phyloP scores from a whole-genome alignment of 2,329 filamentous ascomycete species.

The Hypoxylon sp. region DNA sequence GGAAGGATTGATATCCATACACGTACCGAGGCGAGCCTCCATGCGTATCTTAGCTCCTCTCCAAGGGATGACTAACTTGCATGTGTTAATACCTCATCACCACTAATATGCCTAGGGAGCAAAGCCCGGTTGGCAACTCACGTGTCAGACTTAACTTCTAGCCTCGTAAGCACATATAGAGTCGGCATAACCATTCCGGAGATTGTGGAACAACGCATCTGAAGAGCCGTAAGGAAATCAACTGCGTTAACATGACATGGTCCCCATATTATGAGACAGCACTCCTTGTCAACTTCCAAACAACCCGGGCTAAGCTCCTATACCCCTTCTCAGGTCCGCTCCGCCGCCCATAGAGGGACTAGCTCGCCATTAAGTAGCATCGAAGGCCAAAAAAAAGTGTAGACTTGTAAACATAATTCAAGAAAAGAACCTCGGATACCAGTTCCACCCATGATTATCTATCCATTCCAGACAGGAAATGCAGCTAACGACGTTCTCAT shows the following conservation, averaged over 20 bases:
- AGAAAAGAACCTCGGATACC: background rate
- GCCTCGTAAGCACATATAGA: constrained; percentile 20
- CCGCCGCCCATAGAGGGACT: background rate
- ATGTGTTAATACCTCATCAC: constrained; percentile 19
- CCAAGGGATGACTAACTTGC: constrained; percentile 15
- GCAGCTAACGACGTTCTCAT: background rate
- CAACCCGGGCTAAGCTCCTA: constrained; percentile 4
- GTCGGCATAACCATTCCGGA: constrained; percentile 14
- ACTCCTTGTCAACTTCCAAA: background rate
- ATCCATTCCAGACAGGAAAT: background rate
- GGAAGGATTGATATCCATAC: constrained; percentile 28
- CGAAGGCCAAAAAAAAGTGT: constrained; percentile 1
- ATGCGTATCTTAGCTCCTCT: constrained; percentile 22
- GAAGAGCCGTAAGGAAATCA: background rate
- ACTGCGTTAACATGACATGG: background rate
- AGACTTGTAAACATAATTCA: background rate
- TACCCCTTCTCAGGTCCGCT: background rate
- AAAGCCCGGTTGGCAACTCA: constrained; percentile 25
- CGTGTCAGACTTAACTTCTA: constrained; percentile 27
- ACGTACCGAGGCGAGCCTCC: constrained; percentile 28
- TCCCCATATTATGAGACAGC: background rate
- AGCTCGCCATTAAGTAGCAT: background rate
- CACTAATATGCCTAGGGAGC: constrained; percentile 12
- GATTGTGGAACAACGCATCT: constrained; percentile 4
- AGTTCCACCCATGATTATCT: background rate